A percentile compares a stretch with the other conserved stretches of the same genome.
phyloP scores from a whole-genome alignment of 495 filamentous ascomycete species.

The Diplogelasinospora grovesii region DNA sequence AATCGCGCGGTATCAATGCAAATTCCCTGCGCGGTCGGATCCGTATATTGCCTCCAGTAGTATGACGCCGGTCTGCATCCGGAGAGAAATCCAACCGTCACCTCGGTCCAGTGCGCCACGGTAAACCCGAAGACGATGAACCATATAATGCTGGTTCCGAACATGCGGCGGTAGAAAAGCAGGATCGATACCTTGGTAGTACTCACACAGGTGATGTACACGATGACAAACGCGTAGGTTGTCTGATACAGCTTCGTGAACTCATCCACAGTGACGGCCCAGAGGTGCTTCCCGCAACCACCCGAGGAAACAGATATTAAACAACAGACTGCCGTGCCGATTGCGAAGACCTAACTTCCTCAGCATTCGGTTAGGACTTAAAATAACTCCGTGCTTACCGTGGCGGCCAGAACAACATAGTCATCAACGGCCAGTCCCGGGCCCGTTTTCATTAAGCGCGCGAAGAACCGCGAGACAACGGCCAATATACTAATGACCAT shows the following conservation, averaged over 20 bases:
- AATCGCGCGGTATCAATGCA: slow-evolving; percentile 19
- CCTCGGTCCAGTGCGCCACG: slow-evolving; percentile 14
- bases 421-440: slow-evolving; percentile 15
- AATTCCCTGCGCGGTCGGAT: slow-evolving; percentile 11
- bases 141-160: slow-evolving; percentile 14
- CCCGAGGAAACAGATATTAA: slow-evolving; percentile 13
- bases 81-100: slow-evolving; percentile 17
- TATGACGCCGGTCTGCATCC: slow-evolving; percentile 14
- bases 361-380: too few species aligned
- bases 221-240: slow-evolving; percentile 19
- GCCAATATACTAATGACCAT: slow-evolving; percentile 14
- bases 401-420: slow-evolving; percentile 15
- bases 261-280: slow-evolving; percentile 11
- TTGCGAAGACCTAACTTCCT: slow-evolving; percentile 7
- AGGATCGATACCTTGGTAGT: slow-evolving; percentile 18
- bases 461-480: slow-evolving; percentile 9
- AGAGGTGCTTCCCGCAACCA: slow-evolving; percentile 17
- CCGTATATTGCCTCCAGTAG: slow-evolving; percentile 20
- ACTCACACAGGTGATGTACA: slow-evolving; percentile 21
- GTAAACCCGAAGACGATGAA: slow-evolving; percentile 11
- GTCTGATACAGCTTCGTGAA: slow-evolving; percentile 21
- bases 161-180: slow-evolving; percentile 18
- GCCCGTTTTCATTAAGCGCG: slow-evolving; percentile 9
- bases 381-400: slow-evolving; percentile 2
- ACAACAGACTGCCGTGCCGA: slow-evolving; percentile 17